Evolutionary conservation across 768 basidiomycete genomes (phyloP).

Genomic region (Hericium rajendrae): DNA sequence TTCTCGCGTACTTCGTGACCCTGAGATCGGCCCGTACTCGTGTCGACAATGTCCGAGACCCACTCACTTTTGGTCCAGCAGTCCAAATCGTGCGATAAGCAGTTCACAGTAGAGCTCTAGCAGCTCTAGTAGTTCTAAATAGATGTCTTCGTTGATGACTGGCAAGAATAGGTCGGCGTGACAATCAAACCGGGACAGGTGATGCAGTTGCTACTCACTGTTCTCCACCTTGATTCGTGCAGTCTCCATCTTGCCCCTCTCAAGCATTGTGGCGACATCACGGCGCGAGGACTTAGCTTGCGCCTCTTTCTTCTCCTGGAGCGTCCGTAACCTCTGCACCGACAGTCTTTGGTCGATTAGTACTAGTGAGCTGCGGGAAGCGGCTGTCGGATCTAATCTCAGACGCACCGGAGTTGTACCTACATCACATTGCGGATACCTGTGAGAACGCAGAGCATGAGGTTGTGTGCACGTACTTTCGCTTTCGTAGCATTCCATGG

Average conservation of each 20-base stretch:
- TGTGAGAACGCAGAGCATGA: background rate
- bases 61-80: slow-evolving; percentile 80
- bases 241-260: slow-evolving; percentile 74
- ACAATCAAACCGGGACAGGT: slow-evolving; percentile 4
- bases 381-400: background rate
- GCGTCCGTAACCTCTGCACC: slow-evolving; percentile 73
- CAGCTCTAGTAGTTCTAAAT: slow-evolving; percentile 82
- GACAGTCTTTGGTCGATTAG: slow-evolving; percentile 46
- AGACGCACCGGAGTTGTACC: slow-evolving; percentile 39
- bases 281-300: slow-evolving; percentile 64
- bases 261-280: slow-evolving; percentile 74
- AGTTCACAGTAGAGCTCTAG: slow-evolving; percentile 93
- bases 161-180: background rate
- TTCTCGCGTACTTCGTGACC: slow-evolving; percentile 48
- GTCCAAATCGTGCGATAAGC: slow-evolving; percentile 83
- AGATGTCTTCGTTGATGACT: slow-evolving; percentile 82
- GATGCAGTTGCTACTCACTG: slow-evolving; percentile 31
- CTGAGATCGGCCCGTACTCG: background rate
- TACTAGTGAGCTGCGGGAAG: background rate
- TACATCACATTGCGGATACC: slow-evolving; percentile 13
- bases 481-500: slow-evolving; percentile 58
- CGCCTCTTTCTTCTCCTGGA: slow-evolving; percentile 90
- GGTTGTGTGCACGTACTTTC: slow-evolving; percentile 28
- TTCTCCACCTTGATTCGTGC: slow-evolving; percentile 81
- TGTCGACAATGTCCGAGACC: background rate